Conservation (phyloP, 805 yeast genomes). For the Candida orba region DNA sequence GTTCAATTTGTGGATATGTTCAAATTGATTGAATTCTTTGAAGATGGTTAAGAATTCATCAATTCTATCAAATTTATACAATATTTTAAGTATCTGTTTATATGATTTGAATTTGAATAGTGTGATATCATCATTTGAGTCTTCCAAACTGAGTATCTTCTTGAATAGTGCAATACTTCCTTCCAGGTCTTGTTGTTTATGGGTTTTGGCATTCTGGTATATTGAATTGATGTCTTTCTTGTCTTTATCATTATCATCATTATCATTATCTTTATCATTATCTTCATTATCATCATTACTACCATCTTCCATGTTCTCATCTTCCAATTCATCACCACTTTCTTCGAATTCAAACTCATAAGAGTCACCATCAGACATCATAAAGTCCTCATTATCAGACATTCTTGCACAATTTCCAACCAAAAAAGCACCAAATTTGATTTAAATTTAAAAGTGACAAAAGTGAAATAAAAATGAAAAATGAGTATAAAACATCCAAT, state of each 20-base stretch:
- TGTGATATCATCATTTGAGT: conserved; percentile 24
- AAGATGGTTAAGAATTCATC: conserved; percentile 8
- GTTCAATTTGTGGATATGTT: conserved; percentile 13
- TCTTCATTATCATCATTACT: conserved; percentile 4
- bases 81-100: conserved; percentile 20
- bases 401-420: no score
- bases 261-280: conserved; percentile 15
- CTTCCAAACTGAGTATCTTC: conserved; percentile 25
- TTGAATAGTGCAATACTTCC: conserved; percentile 14
- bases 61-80: conserved; percentile 14
- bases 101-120: conserved; percentile 18
- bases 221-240: conserved; percentile 3
- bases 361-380: conserved; percentile 25
- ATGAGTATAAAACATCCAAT: neutral
- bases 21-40: conserved; percentile 7
- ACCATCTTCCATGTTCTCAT: conserved; percentile 11
- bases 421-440: no score
- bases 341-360: conserved; percentile 24
- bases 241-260: conserved; percentile 15
- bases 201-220: conserved; percentile 20
- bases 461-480: neutral
- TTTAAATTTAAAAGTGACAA: no score
- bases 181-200: conserved; percentile 20
- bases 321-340: conserved; percentile 9
- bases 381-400: conserved; percentile 24